Evolutionary conservation across 345 rosid species (phyloP).

Genomic region (Salix caprea): DNA sequence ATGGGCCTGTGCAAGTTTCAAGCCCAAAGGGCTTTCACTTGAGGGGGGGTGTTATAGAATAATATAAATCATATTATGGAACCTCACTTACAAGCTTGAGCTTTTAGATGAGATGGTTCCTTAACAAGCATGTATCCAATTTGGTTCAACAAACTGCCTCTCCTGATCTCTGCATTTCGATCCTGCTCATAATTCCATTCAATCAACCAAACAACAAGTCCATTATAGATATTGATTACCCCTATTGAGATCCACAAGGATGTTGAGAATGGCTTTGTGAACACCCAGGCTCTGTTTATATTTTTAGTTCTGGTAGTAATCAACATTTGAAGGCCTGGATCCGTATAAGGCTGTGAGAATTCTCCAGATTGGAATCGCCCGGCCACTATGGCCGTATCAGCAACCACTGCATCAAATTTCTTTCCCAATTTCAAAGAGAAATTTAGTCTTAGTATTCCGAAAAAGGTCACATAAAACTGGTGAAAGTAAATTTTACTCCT

Average conservation of each 20-base stretch:
- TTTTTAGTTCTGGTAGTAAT: background rate
- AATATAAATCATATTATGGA: no score
- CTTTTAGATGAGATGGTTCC: no score
- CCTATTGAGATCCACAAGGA: constrained; percentile 14
- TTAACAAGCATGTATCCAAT: constrained; percentile 14
- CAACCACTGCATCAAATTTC: constrained; percentile 25
- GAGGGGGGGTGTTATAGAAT: no score
- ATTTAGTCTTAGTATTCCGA: no score
- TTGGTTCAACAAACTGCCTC: constrained; percentile 10
- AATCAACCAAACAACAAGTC: background rate
- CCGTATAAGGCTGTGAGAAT: constrained; percentile 29
- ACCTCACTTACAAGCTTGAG: no score
- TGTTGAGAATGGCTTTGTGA: constrained; percentile 19
- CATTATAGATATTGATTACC: background rate
- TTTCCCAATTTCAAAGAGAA: background rate
- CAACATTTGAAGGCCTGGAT: constrained; percentile 18
- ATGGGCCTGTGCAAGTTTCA: no score
- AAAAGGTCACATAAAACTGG: no score
- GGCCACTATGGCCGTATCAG: constrained; percentile 25
- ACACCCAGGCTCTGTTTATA: constrained; percentile 17
- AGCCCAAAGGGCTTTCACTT: no score
- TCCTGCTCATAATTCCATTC: constrained; percentile 12
- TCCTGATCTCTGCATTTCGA: background rate
- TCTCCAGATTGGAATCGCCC: constrained; percentile 5
- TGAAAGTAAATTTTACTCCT: no score